Base-by-base conservation (phyloP, 371 early-diverging fungal genomes). In the Apophysomyces ossiformis region DNA sequence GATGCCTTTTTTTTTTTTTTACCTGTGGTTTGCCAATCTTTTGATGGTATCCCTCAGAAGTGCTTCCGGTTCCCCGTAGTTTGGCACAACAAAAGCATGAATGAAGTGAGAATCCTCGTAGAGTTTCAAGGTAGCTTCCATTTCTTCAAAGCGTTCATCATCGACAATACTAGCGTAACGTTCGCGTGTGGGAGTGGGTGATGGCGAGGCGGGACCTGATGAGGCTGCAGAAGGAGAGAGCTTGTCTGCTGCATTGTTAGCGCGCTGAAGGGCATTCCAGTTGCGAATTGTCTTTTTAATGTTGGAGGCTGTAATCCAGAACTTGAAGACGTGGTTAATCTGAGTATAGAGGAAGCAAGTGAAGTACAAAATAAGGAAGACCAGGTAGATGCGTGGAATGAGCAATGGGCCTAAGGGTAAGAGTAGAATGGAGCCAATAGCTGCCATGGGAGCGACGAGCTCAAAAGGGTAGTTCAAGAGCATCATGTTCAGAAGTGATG, bases 51-150 rank as follows among this genome's bases (percentile, higher is more conserved):
- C 76, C 62, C 75, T 73, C 18, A 86, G 68, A 32, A 82, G 63
- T n/a, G 77, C 72, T 66, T 78, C 76, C 16, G 84, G 84, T 69
- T 88, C 88, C 56, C 79, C 74, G 74, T 88, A 88, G 62, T 88
- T 84, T 37, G 88, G 88, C 18, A 88, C 71, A 62, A 88, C 73
- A 67, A 88, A 77, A 47, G 83, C 77, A 71, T 88, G 85, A 57
- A 78, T 61, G 46, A 76, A 71, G 26, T 69, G 62, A 21, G 69
- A 64, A 46, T 76, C 75, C 13, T 78, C 75, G 54, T 69, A 69
- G 2, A 70, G 50, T 38, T 72, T 78, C 15, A 76, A 56, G 8
- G 72, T 69, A 1, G 75, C 73, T 67, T 84, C 85, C 78, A 84
- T 78, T n/a, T 80, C 79, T 36, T 72, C 75, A 7, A 78, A 57